Percentiles rank a stretch among this genome's conserved stretches.
Conservation (phyloP, 257 asterid genomes). For the Fraxinus cuspidata region DNA sequence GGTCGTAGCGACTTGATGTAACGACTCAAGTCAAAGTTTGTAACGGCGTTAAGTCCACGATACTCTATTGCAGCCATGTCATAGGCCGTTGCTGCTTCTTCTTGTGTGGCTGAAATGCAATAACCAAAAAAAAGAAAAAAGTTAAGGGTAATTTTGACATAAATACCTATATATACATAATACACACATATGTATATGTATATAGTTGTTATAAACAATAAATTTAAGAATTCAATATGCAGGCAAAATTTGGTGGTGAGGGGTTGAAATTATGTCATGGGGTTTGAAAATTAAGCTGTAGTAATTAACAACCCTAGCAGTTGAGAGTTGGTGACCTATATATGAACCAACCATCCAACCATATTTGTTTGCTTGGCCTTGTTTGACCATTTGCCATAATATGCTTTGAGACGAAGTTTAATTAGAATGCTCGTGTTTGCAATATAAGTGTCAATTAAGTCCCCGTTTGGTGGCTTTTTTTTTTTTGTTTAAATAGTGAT, state of each 20-base stretch:
- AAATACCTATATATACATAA: background rate
- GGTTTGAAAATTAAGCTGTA: conserved; percentile 25
- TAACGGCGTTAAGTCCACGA: conserved; percentile 89
- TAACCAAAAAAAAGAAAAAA: background rate
- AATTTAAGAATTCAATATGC: conserved; percentile 47
- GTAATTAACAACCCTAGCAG: conserved; percentile 48
- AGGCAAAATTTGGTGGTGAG: conserved; percentile 51
- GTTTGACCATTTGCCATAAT: conserved; percentile 20
- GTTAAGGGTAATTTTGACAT: conserved; percentile 22
- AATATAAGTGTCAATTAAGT: too few species aligned
- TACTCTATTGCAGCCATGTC: conserved; percentile 97
- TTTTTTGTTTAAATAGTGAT: too few species aligned
- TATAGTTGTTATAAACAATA: background rate
- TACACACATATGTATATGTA: background rate
- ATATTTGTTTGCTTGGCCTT: conserved; percentile 37
- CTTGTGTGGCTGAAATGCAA: conserved; percentile 73
- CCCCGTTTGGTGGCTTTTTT: too few species aligned
- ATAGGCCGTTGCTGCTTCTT: conserved; percentile 94
- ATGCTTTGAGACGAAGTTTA: background rate
- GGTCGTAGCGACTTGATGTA: conserved; percentile 60
- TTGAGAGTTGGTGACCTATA: conserved; percentile 73
- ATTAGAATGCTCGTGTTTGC: too few species aligned
- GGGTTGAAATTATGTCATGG: conserved; percentile 29
- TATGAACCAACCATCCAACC: conserved; percentile 52
- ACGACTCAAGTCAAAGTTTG: conserved; percentile 89